Percentiles rank a stretch among this genome's conserved stretches.
phyloP scores from a whole-genome alignment of 495 filamentous ascomycete genomes.

The Aspergillus egyptiacus region DNA sequence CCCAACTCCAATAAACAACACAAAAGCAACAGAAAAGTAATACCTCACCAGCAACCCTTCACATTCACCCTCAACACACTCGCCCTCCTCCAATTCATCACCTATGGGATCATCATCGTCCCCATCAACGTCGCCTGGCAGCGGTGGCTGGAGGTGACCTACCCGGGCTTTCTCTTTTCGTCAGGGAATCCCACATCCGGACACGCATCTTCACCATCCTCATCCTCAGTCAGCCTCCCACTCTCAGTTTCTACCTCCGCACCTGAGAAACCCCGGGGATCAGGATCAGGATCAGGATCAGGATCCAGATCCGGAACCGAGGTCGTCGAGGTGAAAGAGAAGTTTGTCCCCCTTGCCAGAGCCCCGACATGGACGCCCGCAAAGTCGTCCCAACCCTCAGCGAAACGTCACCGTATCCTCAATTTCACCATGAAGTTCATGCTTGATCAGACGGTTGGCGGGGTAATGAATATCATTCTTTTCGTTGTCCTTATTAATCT shows the following conservation, averaged over 20 bases:
- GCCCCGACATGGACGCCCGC: background rate
- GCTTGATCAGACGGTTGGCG: conserved; percentile 76
- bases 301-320: background rate
- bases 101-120: conserved; percentile 67
- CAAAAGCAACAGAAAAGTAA: background rate
- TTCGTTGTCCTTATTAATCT: conserved; percentile 60
- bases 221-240: background rate
- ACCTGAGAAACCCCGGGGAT: background rate
- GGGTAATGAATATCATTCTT: conserved; percentile 67
- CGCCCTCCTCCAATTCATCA: conserved; percentile 69
- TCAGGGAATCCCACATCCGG: background rate
- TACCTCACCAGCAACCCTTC: conserved; percentile 6
- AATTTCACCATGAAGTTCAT: conserved; percentile 78
- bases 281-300: background rate
- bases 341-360: background rate
- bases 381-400: background rate
- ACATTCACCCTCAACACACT: conserved; percentile 49
- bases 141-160: conserved; percentile 45
- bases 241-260: background rate
- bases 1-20: background rate
- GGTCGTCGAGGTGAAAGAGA: conserved; percentile 1
- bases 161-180: background rate
- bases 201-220: background rate
- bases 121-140: conserved; percentile 91
- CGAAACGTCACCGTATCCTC: conserved; percentile 30